phyloP scores from a whole-genome alignment of 164 flowering plant genomes.

The Berberis vulgaris region DNA sequence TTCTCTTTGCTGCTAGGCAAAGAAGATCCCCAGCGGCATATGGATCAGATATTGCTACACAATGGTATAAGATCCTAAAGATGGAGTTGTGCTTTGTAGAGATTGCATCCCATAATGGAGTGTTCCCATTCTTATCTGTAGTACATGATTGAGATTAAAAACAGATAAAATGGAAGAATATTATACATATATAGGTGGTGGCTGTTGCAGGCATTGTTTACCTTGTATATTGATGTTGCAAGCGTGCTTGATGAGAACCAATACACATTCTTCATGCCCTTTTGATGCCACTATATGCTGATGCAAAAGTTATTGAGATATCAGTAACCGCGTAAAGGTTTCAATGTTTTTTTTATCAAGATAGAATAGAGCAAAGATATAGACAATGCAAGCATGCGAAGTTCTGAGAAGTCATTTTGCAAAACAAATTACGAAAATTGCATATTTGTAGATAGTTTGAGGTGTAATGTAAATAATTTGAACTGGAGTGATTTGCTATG shows the following conservation, averaged over 20 bases:
- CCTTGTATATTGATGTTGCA: constrained; percentile 61
- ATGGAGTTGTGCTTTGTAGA: constrained; percentile 53
- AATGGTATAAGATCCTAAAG: constrained; percentile 54
- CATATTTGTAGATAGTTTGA: no score
- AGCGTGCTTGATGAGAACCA: constrained; percentile 56
- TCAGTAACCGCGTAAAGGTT: background rate
- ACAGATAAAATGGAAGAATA: background rate
- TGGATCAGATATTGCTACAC: constrained; percentile 49
- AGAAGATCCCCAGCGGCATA: constrained; percentile 60
- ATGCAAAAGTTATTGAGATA: background rate
- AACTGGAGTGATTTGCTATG: no score
- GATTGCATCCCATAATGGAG: constrained; percentile 78
- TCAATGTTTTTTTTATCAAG: no score
- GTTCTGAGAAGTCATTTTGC: no score
- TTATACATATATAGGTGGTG: background rate
- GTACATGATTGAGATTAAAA: constrained; percentile 1
- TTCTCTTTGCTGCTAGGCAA: constrained; percentile 64
- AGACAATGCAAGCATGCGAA: no score
- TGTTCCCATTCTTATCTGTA: constrained; percentile 65
- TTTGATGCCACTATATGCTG: constrained; percentile 83
- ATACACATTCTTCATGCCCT: constrained; percentile 81
- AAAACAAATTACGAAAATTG: no score
- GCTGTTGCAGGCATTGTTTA: constrained; percentile 9
- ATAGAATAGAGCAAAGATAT: no score
- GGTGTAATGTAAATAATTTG: no score